A percentile compares a stretch with the other conserved stretches of the same genome.
Evolutionary conservation across 805 yeast genomes (phyloP).

Genomic region (Candida coquimbonensis): DNA sequence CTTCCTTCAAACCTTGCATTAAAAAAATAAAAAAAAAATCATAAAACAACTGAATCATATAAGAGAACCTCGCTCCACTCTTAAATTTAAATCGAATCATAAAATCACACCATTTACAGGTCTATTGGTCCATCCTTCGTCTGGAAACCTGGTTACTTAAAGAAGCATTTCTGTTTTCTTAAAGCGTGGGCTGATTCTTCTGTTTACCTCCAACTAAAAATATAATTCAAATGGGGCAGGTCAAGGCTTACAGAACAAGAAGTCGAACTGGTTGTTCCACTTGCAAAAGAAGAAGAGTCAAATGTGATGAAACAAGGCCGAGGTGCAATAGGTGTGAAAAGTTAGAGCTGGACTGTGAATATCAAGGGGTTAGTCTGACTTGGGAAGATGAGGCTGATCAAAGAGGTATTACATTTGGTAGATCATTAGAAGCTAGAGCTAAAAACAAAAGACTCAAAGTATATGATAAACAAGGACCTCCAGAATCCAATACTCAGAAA

Average conservation of each 20-base stretch:
- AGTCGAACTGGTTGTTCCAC: constrained; percentile 42
- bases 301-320: constrained; percentile 35
- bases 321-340: constrained; percentile 26
- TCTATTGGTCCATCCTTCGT: neutral
- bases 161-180: no score
- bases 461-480: neutral
- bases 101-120: neutral
- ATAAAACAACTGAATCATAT: neutral
- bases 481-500: neutral
- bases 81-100: neutral
- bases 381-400: constrained; percentile 34
- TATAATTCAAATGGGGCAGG: constrained; percentile 14
- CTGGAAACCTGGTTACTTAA: no score
- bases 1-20: neutral
- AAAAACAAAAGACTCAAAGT: constrained; percentile 2
- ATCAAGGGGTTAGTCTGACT: constrained; percentile 15
- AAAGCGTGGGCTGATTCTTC: no score
- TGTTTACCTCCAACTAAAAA: neutral
- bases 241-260: constrained; percentile 22
- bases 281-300: constrained; percentile 43
- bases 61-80: no score
- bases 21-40: neutral
- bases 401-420: constrained; percentile 31
- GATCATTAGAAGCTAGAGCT: constrained; percentile 24
- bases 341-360: constrained; percentile 17